These are phyloP conservation scores for Polyporus arcularius DNA, from an alignment of 768 basidiomycete genomes.

Conservation along the genomic window DNA sequence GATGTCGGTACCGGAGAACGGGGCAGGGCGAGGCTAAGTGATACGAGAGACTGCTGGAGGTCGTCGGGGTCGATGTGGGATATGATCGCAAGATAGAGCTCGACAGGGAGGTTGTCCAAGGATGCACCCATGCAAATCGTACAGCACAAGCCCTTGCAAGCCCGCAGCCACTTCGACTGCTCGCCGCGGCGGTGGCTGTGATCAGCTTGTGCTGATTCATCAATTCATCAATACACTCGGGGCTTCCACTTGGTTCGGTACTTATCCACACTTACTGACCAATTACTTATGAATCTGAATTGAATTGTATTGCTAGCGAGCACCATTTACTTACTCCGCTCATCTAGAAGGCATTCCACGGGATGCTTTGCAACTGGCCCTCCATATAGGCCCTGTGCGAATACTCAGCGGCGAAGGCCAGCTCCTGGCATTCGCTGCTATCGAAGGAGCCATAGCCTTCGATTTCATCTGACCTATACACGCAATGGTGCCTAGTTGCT, in stretches of 20 bases:
- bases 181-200: too few relatives aligned
- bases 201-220: too few relatives aligned
- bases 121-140: constrained; percentile 5
- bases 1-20: constrained; percentile 53
- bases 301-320: background rate
- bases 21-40: constrained; percentile 67
- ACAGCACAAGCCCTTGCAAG: too few relatives aligned
- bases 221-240: too few relatives aligned
- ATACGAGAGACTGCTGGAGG: constrained; percentile 53
- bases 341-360: constrained; percentile 2
- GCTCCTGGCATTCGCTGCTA: constrained; percentile 1
- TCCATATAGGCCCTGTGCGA: background rate
- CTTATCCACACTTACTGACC: too few relatives aligned
- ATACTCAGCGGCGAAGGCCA: constrained; percentile 3
- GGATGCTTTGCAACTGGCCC: background rate
- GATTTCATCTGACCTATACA: background rate
- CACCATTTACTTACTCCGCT: too few relatives aligned
- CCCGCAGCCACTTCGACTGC: too few relatives aligned
- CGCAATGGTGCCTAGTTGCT: constrained; percentile 34
- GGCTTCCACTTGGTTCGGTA: too few relatives aligned
- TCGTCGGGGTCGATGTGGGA: constrained; percentile 45
- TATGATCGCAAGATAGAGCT: constrained; percentile 66
- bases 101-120: constrained; percentile 50
- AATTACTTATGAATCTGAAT: background rate
- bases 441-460: background rate